phyloP scores from a whole-genome alignment of 2,329 filamentous ascomycete species.

The Pseudogymnoascus sp. region DNA sequence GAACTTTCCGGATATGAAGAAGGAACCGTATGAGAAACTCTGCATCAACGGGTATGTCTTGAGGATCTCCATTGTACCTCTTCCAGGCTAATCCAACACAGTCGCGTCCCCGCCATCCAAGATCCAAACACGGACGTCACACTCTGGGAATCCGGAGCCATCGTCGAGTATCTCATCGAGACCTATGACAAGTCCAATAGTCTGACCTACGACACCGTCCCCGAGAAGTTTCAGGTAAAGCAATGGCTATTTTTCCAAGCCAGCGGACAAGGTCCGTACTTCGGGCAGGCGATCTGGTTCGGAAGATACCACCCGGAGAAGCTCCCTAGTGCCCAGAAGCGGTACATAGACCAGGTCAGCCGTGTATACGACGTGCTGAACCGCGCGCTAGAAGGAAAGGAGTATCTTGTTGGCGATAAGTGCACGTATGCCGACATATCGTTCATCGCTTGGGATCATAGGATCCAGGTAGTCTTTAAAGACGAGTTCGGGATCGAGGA shows the following conservation, averaged over 20 bases:
- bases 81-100: background rate
- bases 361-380: conserved; percentile 37
- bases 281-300: conserved; percentile 31
- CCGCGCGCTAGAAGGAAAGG: conserved; percentile 27
- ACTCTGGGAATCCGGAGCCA: conserved; percentile 38
- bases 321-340: conserved; percentile 33
- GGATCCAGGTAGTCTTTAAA: conserved; percentile 2
- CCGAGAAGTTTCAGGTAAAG: conserved; percentile 27
- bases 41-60: conserved; percentile 20
- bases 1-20: conserved; percentile 32
- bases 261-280: conserved; percentile 32
- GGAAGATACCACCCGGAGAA: conserved; percentile 30
- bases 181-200: conserved; percentile 32
- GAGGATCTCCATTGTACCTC: conserved; percentile 9
- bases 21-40: conserved; percentile 28
- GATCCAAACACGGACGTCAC: conserved; percentile 35
- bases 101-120: conserved; percentile 23
- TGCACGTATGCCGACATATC: conserved; percentile 32
- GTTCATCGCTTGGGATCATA: conserved; percentile 28
- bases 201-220: conserved; percentile 27
- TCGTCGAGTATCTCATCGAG: conserved; percentile 35
- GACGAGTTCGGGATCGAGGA: conserved; percentile 1
- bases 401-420: conserved; percentile 32
- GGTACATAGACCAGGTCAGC: conserved; percentile 36
- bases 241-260: conserved; percentile 34